These are phyloP conservation scores for Ogataea populi-albae DNA, from an alignment of 805 yeast species.

Conservation along the genomic window DNA sequence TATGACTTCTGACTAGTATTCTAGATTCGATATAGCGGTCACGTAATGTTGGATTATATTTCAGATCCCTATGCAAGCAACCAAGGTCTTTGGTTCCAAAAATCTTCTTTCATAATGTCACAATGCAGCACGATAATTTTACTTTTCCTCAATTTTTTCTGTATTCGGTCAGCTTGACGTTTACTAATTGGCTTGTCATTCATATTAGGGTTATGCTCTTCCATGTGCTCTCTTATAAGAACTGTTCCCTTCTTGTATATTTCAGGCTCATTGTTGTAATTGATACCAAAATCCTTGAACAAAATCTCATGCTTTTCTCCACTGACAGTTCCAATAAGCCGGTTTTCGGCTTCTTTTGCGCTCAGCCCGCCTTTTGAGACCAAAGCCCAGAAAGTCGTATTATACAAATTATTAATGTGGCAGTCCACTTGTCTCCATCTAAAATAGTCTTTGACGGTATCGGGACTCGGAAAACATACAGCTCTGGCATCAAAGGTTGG, in stretches of 20 bases:
- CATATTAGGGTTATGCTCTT: constrained; percentile 1
- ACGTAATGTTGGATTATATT: no score
- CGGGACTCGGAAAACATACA: constrained; percentile 70
- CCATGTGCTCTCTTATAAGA: constrained; percentile 44
- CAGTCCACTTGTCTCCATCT: constrained; percentile 96
- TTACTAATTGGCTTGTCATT: constrained; percentile 22
- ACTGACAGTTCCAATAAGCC: constrained; percentile 72
- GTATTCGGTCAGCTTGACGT: constrained; percentile 49
- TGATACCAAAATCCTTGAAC: constrained; percentile 72
- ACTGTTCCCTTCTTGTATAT: constrained; percentile 83
- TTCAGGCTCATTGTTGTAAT: constrained; percentile 88
- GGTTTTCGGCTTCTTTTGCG: constrained; percentile 77
- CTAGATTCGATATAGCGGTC: no score
- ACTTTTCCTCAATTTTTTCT: constrained; percentile 49
- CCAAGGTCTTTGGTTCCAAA: constrained; percentile 55
- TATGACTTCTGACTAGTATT: no score
- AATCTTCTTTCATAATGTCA: constrained; percentile 61
- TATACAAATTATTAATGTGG: constrained; percentile 91
- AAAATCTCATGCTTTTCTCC: constrained; percentile 87
- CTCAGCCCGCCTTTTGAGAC: constrained; percentile 66
- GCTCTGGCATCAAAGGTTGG: constrained; percentile 94
- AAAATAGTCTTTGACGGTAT: constrained; percentile 71
- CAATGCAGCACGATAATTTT: constrained; percentile 45
- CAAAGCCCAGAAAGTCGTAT: constrained; percentile 88
- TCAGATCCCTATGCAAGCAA: constrained; percentile 22